Base-by-base conservation (phyloP, 2,329 filamentous ascomycete genomes). In the Harringtonia lauricola region DNA sequence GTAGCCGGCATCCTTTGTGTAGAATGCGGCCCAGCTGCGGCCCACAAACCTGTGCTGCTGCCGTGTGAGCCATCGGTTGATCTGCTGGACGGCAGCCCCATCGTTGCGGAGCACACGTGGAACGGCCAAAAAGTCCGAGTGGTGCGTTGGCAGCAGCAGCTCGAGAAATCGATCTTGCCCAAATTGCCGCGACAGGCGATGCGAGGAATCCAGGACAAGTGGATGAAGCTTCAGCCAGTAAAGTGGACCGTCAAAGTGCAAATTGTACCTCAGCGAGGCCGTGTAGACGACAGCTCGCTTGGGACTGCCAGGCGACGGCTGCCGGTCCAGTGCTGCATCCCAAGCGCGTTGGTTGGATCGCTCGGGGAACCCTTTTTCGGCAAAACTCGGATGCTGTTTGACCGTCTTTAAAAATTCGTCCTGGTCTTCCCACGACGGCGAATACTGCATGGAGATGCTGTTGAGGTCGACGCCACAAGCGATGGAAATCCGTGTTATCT, bases 141-240 rank as follows among this genome's bases (percentile, higher is more conserved):
- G 58, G 0, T 66, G 60, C 0, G 64, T 63, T 0, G 76, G 75
- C 6, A 79, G 60, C 5, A 66, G 54, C 1, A 81, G 45, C 42
- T 80, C 73, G 2, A 81, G 47, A 37, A 79, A 79, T 0, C 77
- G 65, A 49, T 81, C 76, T 0, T 67, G 57, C 0, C 77, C 76
- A 49, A 78, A 79, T 5, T 68, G 68, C 13, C 77, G 67, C 18
- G 61, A 60, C 0, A 81, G 55, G 2, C 77, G 70, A 54, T 76
- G 66, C 0, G 69, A 61, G 3, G 63, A 53, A 22, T 76, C 71
- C 2, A 77, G 53, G 10, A 58, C 62, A 2, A 79, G 52, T 0
- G 72, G 68, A 2, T 66, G 60, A 10, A 81, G 61, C 6, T 61
- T 62, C 5, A 79, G 51, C 0, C 52, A 47, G 46, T 76, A 74